Percentiles rank a stretch among this genome's conserved stretches.
phyloP scores from a whole-genome alignment of 2,329 filamentous ascomycete genomes.

The Apiospora koreana region DNA sequence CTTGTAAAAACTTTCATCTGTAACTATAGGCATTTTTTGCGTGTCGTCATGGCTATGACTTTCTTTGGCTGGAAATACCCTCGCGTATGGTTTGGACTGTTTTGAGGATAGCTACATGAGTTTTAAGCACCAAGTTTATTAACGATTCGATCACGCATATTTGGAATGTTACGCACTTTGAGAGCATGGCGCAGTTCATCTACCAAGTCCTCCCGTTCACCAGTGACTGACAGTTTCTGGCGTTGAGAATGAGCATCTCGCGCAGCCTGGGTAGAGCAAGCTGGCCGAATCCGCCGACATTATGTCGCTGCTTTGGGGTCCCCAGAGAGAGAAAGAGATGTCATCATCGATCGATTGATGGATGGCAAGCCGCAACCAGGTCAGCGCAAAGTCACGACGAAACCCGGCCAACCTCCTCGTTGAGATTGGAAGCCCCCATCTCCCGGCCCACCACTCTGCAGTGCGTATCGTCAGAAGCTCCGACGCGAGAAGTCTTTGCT shows the following conservation, averaged over 20 bases:
- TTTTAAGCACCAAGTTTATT: not conserved
- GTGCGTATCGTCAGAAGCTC: not conserved
- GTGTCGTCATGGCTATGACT: conserved; percentile 3
- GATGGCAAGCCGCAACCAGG: not conserved
- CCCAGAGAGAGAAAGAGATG: not conserved
- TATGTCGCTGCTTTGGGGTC: too few relatives aligned
- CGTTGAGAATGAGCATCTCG: not conserved
- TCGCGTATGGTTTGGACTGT: not conserved
- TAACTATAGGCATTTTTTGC: not conserved
- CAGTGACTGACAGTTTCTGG: not conserved
- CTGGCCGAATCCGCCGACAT: not conserved
- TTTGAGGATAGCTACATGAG: not conserved
- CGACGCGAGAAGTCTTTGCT: not conserved
- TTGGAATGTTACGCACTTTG: not conserved
- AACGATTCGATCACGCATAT: not conserved
- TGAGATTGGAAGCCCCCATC: not conserved
- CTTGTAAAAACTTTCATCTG: not conserved
- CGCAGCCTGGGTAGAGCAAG: not conserved
- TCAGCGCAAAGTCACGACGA: not conserved
- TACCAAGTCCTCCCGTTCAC: not conserved
- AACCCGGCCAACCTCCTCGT: not conserved
- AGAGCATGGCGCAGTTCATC: not conserved
- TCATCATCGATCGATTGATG: not conserved
- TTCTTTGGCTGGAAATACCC: conserved; percentile 1
- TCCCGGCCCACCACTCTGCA: not conserved